Evolutionary conservation across 2,329 filamentous ascomycete species (phyloP).

Genomic region (Grosmannia penicillata): DNA sequence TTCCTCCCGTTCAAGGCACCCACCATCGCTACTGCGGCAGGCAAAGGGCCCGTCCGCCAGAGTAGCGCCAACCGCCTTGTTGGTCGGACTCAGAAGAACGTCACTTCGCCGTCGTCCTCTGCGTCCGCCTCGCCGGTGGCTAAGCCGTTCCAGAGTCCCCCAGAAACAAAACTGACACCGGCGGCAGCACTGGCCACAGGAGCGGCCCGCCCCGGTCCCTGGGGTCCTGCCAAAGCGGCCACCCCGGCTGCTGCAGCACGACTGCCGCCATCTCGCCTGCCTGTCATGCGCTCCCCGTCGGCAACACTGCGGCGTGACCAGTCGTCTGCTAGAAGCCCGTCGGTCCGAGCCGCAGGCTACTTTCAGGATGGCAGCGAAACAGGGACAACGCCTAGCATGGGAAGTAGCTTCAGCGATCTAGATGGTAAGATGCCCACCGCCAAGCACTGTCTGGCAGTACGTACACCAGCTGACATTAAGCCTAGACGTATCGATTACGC

Average conservation of each 20-base stretch:
- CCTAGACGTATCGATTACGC: neutral
- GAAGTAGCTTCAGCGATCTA: conserved; percentile 74
- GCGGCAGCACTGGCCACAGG: neutral
- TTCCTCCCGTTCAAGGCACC: conserved; percentile 31
- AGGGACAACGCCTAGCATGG: conserved; percentile 55
- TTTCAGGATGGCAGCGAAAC: conserved; percentile 52
- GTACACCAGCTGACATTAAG: neutral
- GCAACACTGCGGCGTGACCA: conserved; percentile 37
- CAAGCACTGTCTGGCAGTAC: no score
- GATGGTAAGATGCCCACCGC: no score
- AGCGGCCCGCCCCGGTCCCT: neutral
- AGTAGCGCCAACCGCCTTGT: conserved; percentile 12
- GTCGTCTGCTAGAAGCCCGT: conserved; percentile 28
- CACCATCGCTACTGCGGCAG: conserved; percentile 5
- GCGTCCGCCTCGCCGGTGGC: conserved; percentile 7
- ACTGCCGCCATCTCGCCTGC: conserved; percentile 6
- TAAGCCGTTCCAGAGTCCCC: conserved; percentile 1
- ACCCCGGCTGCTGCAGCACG: conserved; percentile 5
- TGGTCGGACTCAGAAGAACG: neutral
- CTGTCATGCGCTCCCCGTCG: conserved; percentile 27
- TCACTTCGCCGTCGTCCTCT: conserved; percentile 4
- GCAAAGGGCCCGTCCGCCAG: conserved; percentile 10
- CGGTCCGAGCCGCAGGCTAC: conserved; percentile 36
- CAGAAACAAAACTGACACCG: neutral
- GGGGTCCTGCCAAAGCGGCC: neutral